phyloP scores from a whole-genome alignment of 1,139 yeast species.

The Diutina pseudorugosa region DNA sequence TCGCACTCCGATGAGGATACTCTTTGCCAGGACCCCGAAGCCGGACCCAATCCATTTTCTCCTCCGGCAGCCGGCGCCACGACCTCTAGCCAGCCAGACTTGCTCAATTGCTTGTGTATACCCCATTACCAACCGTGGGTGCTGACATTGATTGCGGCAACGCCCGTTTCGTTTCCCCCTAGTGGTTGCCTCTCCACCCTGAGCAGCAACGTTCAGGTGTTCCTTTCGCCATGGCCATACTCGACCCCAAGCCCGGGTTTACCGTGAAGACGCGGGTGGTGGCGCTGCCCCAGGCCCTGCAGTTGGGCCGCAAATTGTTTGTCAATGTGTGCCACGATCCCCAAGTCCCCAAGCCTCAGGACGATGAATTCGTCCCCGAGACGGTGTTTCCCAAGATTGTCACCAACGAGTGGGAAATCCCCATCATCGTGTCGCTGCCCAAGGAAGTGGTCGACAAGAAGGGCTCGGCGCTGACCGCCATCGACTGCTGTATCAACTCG shows the following conservation, averaged over 20 bases:
- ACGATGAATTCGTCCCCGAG: slow-evolving; percentile 39
- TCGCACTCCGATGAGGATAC: not conserved
- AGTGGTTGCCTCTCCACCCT: not conserved
- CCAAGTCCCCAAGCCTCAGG: slow-evolving; percentile 41
- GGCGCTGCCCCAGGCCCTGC: slow-evolving; percentile 14
- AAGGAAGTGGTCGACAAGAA: slow-evolving; percentile 53
- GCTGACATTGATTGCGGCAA: not conserved
- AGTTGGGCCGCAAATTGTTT: slow-evolving; percentile 52
- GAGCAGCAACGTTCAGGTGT: not conserved
- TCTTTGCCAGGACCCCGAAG: not conserved
- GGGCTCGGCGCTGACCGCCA: slow-evolving; percentile 50
- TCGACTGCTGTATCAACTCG: slow-evolving; percentile 65
- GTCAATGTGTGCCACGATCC: slow-evolving; percentile 61
- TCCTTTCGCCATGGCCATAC: slow-evolving; percentile 3
- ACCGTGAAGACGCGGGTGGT: slow-evolving; percentile 50
- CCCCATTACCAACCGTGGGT: not conserved
- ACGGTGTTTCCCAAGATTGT: slow-evolving; percentile 53
- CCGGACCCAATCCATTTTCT: not conserved
- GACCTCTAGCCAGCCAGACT: not conserved
- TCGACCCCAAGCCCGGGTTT: slow-evolving; percentile 44
- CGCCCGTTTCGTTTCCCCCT: not conserved
- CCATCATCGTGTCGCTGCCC: slow-evolving; percentile 53
- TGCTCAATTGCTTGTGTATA: not conserved
- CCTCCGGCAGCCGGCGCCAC: not conserved
- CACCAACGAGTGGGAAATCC: slow-evolving; percentile 75